Evolutionary conservation across 371 early-diverging fungal species (phyloP), one percentile per base, ranked within the genome.

Genomic region (Syncephalastrum contaminatum): DNA sequence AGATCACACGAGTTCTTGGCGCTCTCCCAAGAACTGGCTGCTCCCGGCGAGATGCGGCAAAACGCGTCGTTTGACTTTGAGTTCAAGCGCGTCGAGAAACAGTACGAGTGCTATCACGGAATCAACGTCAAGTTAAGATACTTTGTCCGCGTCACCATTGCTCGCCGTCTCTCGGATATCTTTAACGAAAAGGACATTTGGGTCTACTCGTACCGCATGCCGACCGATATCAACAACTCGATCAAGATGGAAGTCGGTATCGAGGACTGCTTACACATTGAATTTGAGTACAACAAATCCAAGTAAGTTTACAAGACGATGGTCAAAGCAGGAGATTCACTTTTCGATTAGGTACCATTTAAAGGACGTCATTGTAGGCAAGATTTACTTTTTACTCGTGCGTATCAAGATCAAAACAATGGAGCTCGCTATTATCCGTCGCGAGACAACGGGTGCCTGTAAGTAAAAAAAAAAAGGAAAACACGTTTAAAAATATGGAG

Each of bases 341-440:
- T 24, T 44, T 10, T 10, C 25, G 13, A 20, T 44, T 25, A 80
- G 76, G 59, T 98, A 97, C 72, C 94, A 96, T 67, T 75, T 99
- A 48, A 92, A 95, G 63, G 99, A 97, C 67, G 97, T 97, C 4
- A 99, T 99, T 67, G 96, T 98, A 18, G 99, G 99, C 56, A 97
- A 96, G 67, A 97, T 99, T 62, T 96, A 96, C 78, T 99, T 99
- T 72, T 72, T 98, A 49, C 81, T 99, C 30, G 98, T 99, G n/a
- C 92, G 98, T 50, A 98, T 99, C 69, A 98, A 98, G 76, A 95
- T 99, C 73, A 97, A 96, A 66, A 91, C 96, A 59, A 98, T 99
- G 98, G 99, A 99, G 66, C 84, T 99, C 39, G 93, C 95, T 18
- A 98, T 99, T 60, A 94, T 98, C 50, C 86, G 97, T 27, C 82